Percentiles rank a stretch among this genome's conserved stretches.
Conservation (phyloP, 345 rosid genomes). For the Passiflora organensis region DNA sequence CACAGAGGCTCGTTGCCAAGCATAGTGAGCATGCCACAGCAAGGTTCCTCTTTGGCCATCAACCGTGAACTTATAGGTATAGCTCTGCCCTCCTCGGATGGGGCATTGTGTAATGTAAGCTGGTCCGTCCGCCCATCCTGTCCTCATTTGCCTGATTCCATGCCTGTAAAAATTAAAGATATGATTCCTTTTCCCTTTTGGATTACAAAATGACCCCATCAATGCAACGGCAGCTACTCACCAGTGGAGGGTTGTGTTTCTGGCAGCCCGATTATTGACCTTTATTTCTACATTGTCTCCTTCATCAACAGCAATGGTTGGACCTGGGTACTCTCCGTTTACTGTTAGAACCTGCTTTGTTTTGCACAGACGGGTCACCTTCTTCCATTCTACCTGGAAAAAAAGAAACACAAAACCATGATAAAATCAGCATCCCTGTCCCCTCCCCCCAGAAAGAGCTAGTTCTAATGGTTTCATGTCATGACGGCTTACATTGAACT, state of each 20-base stretch:
- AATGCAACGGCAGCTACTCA: conserved; percentile 12
- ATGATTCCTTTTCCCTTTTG: no score
- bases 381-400: conserved; percentile 53
- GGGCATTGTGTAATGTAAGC: conserved; percentile 69
- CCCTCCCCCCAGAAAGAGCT: no score
- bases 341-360: conserved; percentile 55
- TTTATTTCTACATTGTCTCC: conserved; percentile 58
- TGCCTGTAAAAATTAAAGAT: conserved; percentile 58
- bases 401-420: no score
- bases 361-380: conserved; percentile 50
- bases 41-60: conserved; percentile 57
- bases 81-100: conserved; percentile 42
- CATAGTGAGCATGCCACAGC: conserved; percentile 56
- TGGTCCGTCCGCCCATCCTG: conserved; percentile 72
- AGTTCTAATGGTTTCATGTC: neutral
- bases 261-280: conserved; percentile 41
- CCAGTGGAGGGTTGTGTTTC: conserved; percentile 62
- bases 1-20: conserved; percentile 69
- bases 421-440: neutral
- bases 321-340: conserved; percentile 64
- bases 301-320: conserved; percentile 56
- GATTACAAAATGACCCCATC: no score
- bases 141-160: conserved; percentile 54
- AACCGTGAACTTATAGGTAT: conserved; percentile 48
- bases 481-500: conserved; percentile 12